Conservation (phyloP, 129 eudicot species). For the Silybum marianum region DNA sequence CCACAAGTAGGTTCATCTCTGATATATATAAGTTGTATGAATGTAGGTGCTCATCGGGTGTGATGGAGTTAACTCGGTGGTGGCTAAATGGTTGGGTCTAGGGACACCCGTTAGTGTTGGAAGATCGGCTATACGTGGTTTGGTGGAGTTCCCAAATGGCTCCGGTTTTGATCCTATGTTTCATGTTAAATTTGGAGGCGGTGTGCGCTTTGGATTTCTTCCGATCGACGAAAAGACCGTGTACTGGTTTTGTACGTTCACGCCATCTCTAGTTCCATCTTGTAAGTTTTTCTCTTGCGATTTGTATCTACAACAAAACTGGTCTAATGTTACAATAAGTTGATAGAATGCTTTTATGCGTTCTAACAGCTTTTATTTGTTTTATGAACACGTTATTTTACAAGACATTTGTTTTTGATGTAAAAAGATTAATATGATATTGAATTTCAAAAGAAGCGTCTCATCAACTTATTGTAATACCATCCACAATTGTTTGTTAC, state of each 20-base stretch:
- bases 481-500: not conserved
- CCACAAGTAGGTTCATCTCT: not conserved
- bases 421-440: not conserved
- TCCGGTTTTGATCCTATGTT: constrained; percentile 58
- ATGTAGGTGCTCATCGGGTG: constrained; percentile 86
- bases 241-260: constrained; percentile 75
- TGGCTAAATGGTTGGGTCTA: constrained; percentile 69
- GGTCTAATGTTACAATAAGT: not conserved
- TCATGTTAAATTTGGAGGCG: constrained; percentile 48
- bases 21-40: not conserved
- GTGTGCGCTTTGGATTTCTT: constrained; percentile 64
- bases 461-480: not conserved
- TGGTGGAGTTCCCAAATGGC: constrained; percentile 61
- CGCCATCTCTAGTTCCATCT: constrained; percentile 41
- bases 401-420: not conserved
- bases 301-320: too few relatives aligned
- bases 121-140: constrained; percentile 75
- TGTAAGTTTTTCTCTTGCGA: constrained; percentile 35
- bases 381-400: not conserved
- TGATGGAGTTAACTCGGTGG: constrained; percentile 80
- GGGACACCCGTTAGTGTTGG: constrained; percentile 48
- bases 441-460: not conserved
- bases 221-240: constrained; percentile 60
- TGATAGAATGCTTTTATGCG: not conserved
- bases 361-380: too few relatives aligned